Evolutionary conservation across 139 green algal genomes (phyloP), one percentile per base, ranked within the genome.

Genomic region (Penium margaritaceum): DNA sequence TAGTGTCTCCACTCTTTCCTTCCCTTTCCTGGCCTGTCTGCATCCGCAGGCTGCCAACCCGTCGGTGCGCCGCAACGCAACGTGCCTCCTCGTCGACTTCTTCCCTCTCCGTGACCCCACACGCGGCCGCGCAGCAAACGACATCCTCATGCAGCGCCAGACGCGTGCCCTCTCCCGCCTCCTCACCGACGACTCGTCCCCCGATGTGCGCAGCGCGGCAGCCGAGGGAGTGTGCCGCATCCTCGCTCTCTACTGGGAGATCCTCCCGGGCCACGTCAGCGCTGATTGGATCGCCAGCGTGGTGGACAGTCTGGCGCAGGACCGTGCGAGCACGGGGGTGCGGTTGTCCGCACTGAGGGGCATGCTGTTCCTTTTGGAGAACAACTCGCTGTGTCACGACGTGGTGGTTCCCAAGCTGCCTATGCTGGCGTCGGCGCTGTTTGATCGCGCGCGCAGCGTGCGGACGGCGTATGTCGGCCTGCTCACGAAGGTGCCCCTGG

Each of bases 221-320:
- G 84, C 88, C 21, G 41, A 37, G 19, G 89, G 83, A 46, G 72
- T 84, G 14, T 84, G 81, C 46, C 21, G 3, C 9, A 46, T 91
- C 47, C 85, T 95, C 5, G 81, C 88, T 77, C 41, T 70, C 9
- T 95, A 79, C 72, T 95, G 90, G 90, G 89, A 95, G 82, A 74
- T 95, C 62, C 84, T 95, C 12, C 90, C 90, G 0, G 72, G 80
- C 0, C 76, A 77, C 37, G 87, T 85, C 4, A 88, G 77, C 34
- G 87, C 85, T 2, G 29, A 21, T 37, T 33, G 54, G 44, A 4
- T 70, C 14, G 34, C 57, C 9, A 53, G 21, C 27, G 55, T 95
- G 0, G 87, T 91, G 24, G 76, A 88, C 34, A 86, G 84, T 7
- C 63, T 95, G 66, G 74, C 72, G 0, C 21, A 58, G 24, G 76